These are phyloP conservation scores for Tolypocladium pustulatum DNA, from an alignment of 2,329 filamentous ascomycete species.

Conservation along the genomic window DNA sequence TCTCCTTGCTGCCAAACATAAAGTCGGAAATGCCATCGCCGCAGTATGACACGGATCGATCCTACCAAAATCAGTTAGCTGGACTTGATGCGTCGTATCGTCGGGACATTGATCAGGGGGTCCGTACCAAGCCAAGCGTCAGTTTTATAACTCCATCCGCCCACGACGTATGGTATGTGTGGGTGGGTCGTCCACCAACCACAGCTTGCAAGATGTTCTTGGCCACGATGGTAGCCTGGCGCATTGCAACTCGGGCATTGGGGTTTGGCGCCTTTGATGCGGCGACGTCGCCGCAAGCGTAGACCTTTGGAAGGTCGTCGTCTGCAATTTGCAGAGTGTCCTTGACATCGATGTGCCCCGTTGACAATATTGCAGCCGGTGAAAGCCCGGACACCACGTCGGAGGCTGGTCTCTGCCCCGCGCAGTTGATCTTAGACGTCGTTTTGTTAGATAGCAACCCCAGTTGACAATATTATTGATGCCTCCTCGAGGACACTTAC, in stretches of 20 bases:
- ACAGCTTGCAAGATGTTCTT: constrained; percentile 43
- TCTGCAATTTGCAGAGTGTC: constrained; percentile 46
- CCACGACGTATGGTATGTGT: constrained; percentile 31
- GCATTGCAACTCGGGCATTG: constrained; percentile 43
- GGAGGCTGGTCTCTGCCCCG: constrained; percentile 48
- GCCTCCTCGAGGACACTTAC: constrained; percentile 19
- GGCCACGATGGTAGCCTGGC: constrained; percentile 41
- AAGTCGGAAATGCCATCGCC: constrained; percentile 32
- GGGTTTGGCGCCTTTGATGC: constrained; percentile 34
- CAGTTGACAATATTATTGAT: background rate
- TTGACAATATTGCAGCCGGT: constrained; percentile 30
- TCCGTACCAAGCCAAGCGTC: constrained; percentile 37
- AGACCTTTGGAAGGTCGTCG: constrained; percentile 38
- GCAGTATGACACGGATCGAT: constrained; percentile 32
- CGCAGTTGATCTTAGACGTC: constrained; percentile 40
- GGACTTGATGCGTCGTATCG: background rate
- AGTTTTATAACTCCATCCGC: constrained; percentile 41
- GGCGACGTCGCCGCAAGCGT: constrained; percentile 54
- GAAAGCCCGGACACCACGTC: constrained; percentile 31
- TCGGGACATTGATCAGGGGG: background rate
- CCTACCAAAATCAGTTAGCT: constrained; percentile 17
- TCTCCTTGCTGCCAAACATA: constrained; percentile 28
- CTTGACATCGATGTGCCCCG: constrained; percentile 41
- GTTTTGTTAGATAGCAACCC: background rate
- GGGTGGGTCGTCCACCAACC: constrained; percentile 24